These are phyloP conservation scores for Friedmanniomyces simplex DNA, from an alignment of 495 filamentous ascomycete species.

Conservation along the genomic window DNA sequence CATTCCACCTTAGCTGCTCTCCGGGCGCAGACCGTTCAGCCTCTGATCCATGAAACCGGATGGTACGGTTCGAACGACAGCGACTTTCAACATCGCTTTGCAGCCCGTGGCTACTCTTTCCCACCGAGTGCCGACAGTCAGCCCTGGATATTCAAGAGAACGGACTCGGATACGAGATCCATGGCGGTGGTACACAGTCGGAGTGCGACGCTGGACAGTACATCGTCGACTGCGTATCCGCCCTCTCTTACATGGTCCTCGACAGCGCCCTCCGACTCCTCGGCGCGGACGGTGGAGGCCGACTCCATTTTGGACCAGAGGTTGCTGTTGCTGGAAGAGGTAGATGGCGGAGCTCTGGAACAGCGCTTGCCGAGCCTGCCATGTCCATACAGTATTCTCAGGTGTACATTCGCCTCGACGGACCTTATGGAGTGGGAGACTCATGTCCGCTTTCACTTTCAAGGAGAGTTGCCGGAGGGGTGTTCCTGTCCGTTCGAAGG, in stretches of 20 bases:
- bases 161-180: neutral
- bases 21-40: neutral
- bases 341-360: neutral
- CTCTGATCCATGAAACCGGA: neutral
- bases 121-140: neutral
- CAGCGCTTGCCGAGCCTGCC: neutral
- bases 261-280: neutral
- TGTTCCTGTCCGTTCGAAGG: slow-evolving; percentile 6
- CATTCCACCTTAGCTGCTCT: neutral
- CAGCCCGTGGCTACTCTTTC: neutral
- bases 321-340: neutral
- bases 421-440: slow-evolving; percentile 1
- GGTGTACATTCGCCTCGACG: neutral
- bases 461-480: neutral
- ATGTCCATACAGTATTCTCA: slow-evolving; percentile 3
- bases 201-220: neutral
- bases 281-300: neutral
- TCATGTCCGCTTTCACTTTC: slow-evolving; percentile 7
- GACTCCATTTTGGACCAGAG: neutral
- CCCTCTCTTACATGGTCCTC: neutral
- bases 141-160: neutral
- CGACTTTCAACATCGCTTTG: neutral
- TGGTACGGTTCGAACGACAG: neutral
- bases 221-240: neutral
- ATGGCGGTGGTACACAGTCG: neutral